Conservation (phyloP, 352 stramenopile species). For the Aphanomyces cochlioides region DNA sequence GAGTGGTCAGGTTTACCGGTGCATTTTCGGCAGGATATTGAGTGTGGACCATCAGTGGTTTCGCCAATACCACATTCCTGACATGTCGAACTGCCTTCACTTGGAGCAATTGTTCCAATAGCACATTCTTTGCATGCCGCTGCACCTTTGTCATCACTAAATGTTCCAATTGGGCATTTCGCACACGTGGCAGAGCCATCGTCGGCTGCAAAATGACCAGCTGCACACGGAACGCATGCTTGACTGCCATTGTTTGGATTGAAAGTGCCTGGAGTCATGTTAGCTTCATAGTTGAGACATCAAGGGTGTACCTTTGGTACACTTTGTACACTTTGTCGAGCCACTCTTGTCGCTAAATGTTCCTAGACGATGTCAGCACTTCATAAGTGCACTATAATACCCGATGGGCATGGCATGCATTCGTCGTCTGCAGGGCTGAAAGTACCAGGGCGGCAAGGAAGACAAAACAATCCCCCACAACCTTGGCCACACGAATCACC, state of each 20-base stretch:
- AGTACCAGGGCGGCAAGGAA: slow-evolving; percentile 53
- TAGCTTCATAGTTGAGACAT: not conserved
- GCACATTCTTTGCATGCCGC: slow-evolving; percentile 51
- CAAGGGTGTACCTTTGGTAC: slow-evolving; percentile 10
- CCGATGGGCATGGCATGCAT: slow-evolving; percentile 4
- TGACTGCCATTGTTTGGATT: slow-evolving; percentile 51
- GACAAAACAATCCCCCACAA: slow-evolving; percentile 62
- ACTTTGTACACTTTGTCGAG: slow-evolving; percentile 2
- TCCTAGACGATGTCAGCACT: not conserved
- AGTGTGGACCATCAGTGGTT: slow-evolving; percentile 53
- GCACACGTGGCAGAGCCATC: slow-evolving; percentile 45
- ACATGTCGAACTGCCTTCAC: slow-evolving; percentile 51
- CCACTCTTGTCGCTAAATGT: slow-evolving; percentile 2
- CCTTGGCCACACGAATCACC: slow-evolving; percentile 60
- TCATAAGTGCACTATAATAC: not conserved
- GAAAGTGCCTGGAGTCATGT: slow-evolving; percentile 46
- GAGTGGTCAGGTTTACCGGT: slow-evolving; percentile 62
- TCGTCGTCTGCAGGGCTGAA: slow-evolving; percentile 55
- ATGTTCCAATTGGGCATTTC: slow-evolving; percentile 55
- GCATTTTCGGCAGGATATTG: slow-evolving; percentile 49
- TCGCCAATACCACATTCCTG: slow-evolving; percentile 70
- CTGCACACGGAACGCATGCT: slow-evolving; percentile 61
- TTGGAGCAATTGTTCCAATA: slow-evolving; percentile 54
- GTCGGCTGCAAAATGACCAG: slow-evolving; percentile 55
- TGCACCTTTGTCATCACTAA: slow-evolving; percentile 44